These are phyloP conservation scores for Karstenula rhodostoma DNA, from an alignment of 2,329 filamentous ascomycete genomes.

Conservation along the genomic window DNA sequence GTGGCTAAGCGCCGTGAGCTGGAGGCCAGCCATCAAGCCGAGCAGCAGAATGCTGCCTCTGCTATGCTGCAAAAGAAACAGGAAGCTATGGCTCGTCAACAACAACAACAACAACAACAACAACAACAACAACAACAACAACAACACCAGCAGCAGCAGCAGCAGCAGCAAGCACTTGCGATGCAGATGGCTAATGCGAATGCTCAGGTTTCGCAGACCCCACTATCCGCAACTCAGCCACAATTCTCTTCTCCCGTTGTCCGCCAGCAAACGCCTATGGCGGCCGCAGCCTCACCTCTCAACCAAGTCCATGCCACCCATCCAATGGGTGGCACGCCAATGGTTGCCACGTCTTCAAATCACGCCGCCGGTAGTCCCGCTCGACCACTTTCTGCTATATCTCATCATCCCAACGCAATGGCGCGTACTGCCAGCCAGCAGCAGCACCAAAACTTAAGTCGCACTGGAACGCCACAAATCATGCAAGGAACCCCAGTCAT, in stretches of 20 bases:
- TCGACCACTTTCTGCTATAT: conserved; percentile 49
- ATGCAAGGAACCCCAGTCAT: conserved; percentile 50
- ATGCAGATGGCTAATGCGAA: conserved; percentile 33
- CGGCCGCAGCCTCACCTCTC: conserved; percentile 52
- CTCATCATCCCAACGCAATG: conserved; percentile 46
- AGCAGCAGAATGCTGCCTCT: conserved; percentile 30
- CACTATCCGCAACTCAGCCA: conserved; percentile 65
- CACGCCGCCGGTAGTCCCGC: conserved; percentile 49
- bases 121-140: conserved; percentile 61
- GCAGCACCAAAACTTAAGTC: conserved; percentile 45
- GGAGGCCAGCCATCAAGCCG: conserved; percentile 39
- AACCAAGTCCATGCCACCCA: conserved; percentile 45
- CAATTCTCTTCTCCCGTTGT: conserved; percentile 71
- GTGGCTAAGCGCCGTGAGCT: conserved; percentile 45
- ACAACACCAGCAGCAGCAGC: conserved; percentile 58
- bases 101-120: conserved; percentile 59
- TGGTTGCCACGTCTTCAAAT: conserved; percentile 51
- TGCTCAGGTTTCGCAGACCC: conserved; percentile 45
- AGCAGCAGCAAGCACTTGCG: conserved; percentile 53
- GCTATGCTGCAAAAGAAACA: conserved; percentile 35
- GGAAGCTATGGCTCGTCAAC: conserved; percentile 49
- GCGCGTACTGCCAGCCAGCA: conserved; percentile 49
- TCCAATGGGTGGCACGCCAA: conserved; percentile 54
- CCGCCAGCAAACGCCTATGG: conserved; percentile 57
- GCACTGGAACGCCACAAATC: conserved; percentile 50